Conservation (phyloP, 2,329 filamentous ascomycete species). For the Elsinoe batatas region DNA sequence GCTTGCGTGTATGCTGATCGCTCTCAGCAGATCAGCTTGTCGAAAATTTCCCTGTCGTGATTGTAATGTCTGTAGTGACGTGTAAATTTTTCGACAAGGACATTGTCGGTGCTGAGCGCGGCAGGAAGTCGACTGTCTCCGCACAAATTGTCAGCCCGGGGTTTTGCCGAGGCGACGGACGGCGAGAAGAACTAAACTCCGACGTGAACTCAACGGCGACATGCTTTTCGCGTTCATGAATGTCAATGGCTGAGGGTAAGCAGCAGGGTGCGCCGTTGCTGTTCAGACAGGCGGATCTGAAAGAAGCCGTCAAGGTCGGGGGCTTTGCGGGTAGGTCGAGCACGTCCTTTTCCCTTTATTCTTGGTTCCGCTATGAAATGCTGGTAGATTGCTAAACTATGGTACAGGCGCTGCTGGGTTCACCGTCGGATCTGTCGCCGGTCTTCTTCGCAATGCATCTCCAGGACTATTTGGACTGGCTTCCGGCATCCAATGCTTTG, state of each 20-base stretch:
- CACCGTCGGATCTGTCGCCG: conserved; percentile 35
- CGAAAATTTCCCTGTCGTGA: neutral
- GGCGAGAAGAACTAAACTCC: neutral
- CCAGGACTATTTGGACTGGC: conserved; percentile 59
- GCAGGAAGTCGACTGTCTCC: neutral
- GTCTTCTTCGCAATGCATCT: conserved; percentile 53
- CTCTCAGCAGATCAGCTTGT: conserved; percentile 2
- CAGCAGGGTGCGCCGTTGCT: neutral
- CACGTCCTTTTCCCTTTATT: neutral
- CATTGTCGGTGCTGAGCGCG: neutral
- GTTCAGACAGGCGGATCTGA: neutral
- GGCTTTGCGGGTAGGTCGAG: conserved; percentile 12
- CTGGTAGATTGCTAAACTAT: neutral
- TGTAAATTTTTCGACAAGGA: conserved; percentile 8
- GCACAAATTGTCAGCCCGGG: neutral
- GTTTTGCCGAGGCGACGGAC: neutral
- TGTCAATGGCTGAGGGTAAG: neutral
- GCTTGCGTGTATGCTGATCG: conserved; percentile 1
- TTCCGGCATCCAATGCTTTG: conserved; percentile 71
- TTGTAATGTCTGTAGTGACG: neutral
- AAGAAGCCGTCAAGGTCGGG: conserved; percentile 12
- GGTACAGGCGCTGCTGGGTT: conserved; percentile 56
- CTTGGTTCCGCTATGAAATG: neutral
- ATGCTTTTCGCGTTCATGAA: neutral
- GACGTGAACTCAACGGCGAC: neutral